Evolutionary conservation across 2,329 filamentous ascomycete species (phyloP), one percentile per base, ranked within the genome.

Genomic region (Teratosphaeria epicoccoides): DNA sequence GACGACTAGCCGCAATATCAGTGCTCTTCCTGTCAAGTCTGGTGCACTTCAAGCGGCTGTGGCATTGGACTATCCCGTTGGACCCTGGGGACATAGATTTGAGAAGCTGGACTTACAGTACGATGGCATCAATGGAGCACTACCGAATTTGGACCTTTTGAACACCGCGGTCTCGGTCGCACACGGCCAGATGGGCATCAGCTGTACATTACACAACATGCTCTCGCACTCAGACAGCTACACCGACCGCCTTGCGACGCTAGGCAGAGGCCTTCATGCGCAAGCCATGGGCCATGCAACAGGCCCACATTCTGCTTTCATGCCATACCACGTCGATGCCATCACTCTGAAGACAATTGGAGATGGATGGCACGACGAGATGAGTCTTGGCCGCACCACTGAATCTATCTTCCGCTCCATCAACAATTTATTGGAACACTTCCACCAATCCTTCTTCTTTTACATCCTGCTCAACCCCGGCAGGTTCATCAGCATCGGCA

Each of bases 371-470:
- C 88, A 97, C 64, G 93, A 98, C 67, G 93, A 97, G 71, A 97
- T 97, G 88, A 87, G 86, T 9, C 82, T 98, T 66, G 93, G 93
- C 5, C 79, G 90, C 50, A 84, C 90, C 0, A 78, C 97, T 4
- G 93, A 98, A 71, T 89, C 89, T 61, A 80, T 93, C 2, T 95
- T 95, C 68, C 80, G 93, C 62, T 95, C 88, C 67, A 74, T 98
- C 69, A 98, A 98, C 73, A 98, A 98, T 65, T 73, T 98, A 53
- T 79, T 98, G 26, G 93, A 98, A 71, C 90, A 98, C 67, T 77
- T 98, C 55, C 93, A 98, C 67, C 93, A 98, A 72, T 96, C 90
- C 68, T 98, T 98, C 76, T 98, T 98, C 79, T 97, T 98, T 72
- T 98, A 98, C 68, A 76, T 98, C 49, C 77, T 98, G 44, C 89